These are phyloP conservation scores for Arabidopsis thaliana DNA, from an alignment of 345 rosid species.

Conservation along the genomic window DNA sequence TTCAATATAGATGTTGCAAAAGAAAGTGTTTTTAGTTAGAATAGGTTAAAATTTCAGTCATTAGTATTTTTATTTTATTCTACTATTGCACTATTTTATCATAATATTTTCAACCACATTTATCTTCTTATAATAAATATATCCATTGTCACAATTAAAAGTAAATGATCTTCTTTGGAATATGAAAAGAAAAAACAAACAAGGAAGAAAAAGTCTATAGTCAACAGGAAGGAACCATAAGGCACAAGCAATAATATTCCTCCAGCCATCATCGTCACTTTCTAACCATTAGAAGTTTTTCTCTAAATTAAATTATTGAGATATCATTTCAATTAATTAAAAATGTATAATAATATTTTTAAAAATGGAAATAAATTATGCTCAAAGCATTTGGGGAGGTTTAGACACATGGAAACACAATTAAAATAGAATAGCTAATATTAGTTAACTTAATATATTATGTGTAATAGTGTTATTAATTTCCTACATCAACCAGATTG, in stretches of 20 bases:
- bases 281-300: slow-evolving; percentile 42
- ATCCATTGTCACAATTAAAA: not conserved
- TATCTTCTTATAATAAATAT: not conserved
- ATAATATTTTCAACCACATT: not conserved
- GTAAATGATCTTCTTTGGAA: slow-evolving; percentile 29
- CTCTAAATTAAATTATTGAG: slow-evolving; percentile 8
- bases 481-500: not conserved
- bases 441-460: not conserved
- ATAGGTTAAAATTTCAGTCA: not conserved
- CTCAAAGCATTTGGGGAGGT: slow-evolving; percentile 12
- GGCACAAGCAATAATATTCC: slow-evolving; percentile 48
- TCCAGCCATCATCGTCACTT: slow-evolving; percentile 41
- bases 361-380: not conserved
- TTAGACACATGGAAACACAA: slow-evolving; percentile 29
- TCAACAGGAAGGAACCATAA: slow-evolving; percentile 47
- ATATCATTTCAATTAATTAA: not conserved
- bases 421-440: not conserved
- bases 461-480: not conserved
- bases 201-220: slow-evolving; percentile 44
- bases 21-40: not conserved
- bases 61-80: not conserved
- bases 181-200: slow-evolving; percentile 19
- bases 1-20: not conserved
- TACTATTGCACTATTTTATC: not conserved
- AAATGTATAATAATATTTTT: not conserved